Percentiles rank a stretch among this genome's conserved stretches.
Conservation (phyloP, 2,329 filamentous ascomycete genomes). For the Pseudogymnoascus destructans region DNA sequence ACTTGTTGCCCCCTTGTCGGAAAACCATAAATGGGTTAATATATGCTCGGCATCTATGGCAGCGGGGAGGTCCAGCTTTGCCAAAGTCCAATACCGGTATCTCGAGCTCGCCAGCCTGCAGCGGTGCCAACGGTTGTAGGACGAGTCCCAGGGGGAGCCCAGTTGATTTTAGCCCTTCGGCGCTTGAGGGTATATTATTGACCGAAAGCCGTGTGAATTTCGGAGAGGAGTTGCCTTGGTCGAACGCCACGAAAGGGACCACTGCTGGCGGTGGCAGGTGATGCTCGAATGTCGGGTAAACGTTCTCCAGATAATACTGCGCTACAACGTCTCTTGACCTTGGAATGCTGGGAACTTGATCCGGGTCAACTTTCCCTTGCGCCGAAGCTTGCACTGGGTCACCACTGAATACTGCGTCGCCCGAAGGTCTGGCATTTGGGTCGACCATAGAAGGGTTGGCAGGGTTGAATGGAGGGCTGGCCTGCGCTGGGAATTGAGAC, state of each 20-base stretch:
- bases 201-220: constrained; percentile 85
- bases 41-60: constrained; percentile 84
- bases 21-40: constrained; percentile 99
- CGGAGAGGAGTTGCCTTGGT: constrained; percentile 92
- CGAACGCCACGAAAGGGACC: constrained; percentile 81
- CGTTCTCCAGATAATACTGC: constrained; percentile 70
- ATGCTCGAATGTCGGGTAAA: constrained; percentile 92
- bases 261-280: constrained; percentile 82
- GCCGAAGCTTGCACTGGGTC: constrained; percentile 46
- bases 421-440: constrained; percentile 12
- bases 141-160: constrained; percentile 77
- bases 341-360: constrained; percentile 87
- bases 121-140: constrained; percentile 72
- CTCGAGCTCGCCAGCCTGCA: constrained; percentile 72
- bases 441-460: constrained; percentile 28
- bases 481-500: constrained; percentile 50
- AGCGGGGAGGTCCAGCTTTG: constrained; percentile 77
- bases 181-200: constrained; percentile 79
- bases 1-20: constrained; percentile 83
- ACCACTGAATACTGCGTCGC: constrained; percentile 28
- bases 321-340: constrained; percentile 70
- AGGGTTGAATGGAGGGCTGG: constrained; percentile 38
- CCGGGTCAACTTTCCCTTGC: constrained; percentile 68
- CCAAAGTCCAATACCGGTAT: constrained; percentile 94
- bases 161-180: constrained; percentile 68